These are phyloP conservation scores for Globisporangium ultimum DNA, from an alignment of 352 stramenopile genomes.

Conservation along the genomic window DNA sequence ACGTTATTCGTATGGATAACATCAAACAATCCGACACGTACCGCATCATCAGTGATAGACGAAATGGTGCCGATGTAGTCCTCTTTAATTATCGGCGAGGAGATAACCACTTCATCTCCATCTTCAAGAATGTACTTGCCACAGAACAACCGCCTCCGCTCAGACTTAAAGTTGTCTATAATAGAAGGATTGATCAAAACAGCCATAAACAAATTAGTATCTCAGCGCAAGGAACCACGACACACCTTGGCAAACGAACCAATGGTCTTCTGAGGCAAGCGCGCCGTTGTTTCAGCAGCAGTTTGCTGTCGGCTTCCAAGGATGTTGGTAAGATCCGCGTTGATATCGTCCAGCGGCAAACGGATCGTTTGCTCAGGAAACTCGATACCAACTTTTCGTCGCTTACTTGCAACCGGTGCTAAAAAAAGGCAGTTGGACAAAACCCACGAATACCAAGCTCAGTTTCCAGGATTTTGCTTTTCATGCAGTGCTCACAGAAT, in stretches of 20 bases:
- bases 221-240: not conserved
- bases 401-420: slow-evolving; percentile 30
- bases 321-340: slow-evolving; percentile 54
- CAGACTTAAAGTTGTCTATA: slow-evolving; percentile 37
- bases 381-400: slow-evolving; percentile 38
- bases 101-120: slow-evolving; percentile 73
- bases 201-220: too few species aligned
- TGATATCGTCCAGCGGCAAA: slow-evolving; percentile 54
- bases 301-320: slow-evolving; percentile 30
- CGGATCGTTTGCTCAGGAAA: slow-evolving; percentile 41
- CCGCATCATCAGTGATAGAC: slow-evolving; percentile 67
- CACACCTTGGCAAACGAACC: slow-evolving; percentile 16
- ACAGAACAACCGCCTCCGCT: slow-evolving; percentile 54
- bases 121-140: slow-evolving; percentile 80
- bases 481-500: not conserved
- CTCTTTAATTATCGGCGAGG: slow-evolving; percentile 56
- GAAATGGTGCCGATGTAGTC: slow-evolving; percentile 78
- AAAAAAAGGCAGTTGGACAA: not conserved
- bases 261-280: slow-evolving; percentile 16
- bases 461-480: not conserved
- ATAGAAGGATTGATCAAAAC: not conserved
- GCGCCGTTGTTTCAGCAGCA: slow-evolving; percentile 20
- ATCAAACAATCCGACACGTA: slow-evolving; percentile 12
- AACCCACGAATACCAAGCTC: not conserved
- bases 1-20: not conserved